Conservation (phyloP, 768 basidiomycete species). For the Tricholoma sp. region DNA sequence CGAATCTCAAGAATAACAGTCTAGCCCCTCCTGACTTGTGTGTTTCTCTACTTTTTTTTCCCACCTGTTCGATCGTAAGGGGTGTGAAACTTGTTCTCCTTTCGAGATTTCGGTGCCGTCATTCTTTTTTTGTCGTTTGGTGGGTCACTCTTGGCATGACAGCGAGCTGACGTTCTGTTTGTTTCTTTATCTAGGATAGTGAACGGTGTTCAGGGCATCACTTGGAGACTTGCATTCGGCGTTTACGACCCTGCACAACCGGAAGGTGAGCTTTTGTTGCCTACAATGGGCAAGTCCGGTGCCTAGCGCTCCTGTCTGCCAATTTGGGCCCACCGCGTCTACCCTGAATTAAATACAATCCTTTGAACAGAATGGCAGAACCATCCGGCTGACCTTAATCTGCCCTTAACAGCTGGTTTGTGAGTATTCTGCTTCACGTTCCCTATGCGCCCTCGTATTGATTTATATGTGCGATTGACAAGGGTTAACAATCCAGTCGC, state of each 20-base stretch:
- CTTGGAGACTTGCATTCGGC: constrained; percentile 61
- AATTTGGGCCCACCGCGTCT: background rate
- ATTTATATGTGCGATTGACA: constrained; percentile 2
- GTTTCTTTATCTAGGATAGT: constrained; percentile 32
- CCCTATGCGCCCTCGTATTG: background rate
- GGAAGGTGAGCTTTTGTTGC: constrained; percentile 38
- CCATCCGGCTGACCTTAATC: constrained; percentile 46
- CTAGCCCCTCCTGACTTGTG: constrained; percentile 60
- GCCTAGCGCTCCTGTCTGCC: background rate
- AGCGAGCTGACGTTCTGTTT: constrained; percentile 1
- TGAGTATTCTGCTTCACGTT: constrained; percentile 24
- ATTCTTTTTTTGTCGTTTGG: background rate
- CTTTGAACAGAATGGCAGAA: constrained; percentile 49
- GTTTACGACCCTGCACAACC: constrained; percentile 45
- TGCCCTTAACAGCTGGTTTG: constrained; percentile 46
- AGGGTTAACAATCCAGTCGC: constrained; percentile 54
- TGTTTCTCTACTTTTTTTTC: constrained; percentile 18
- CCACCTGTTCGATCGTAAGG: constrained; percentile 5
- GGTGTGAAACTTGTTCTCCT: constrained; percentile 5
- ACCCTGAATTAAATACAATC: constrained; percentile 2
- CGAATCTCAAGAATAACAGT: constrained; percentile 46
- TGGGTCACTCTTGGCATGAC: background rate
- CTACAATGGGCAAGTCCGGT: background rate
- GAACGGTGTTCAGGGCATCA: constrained; percentile 57
- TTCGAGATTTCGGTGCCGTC: constrained; percentile 3